These are phyloP conservation scores for Penicillium bovifimosum DNA, from an alignment of 495 filamentous ascomycete genomes.

Conservation along the genomic window DNA sequence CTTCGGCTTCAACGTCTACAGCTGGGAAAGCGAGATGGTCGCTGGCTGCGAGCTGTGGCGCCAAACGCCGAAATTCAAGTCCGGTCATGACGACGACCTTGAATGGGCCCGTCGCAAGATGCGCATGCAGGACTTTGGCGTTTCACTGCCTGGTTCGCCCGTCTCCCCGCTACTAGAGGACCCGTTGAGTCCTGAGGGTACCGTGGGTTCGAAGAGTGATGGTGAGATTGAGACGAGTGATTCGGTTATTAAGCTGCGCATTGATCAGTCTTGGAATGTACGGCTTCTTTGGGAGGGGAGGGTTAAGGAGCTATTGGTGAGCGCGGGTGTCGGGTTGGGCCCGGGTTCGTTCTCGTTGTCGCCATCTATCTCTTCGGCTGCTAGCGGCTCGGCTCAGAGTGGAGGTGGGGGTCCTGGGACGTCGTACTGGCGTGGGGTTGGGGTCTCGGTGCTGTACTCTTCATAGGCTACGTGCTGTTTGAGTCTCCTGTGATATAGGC, in stretches of 20 bases:
- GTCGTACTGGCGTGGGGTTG: constrained; percentile 56
- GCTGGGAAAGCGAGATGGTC: constrained; percentile 90
- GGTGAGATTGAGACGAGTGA: constrained; percentile 59
- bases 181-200: constrained; percentile 21
- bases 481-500: neutral
- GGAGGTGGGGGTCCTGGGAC: constrained; percentile 62
- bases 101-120: constrained; percentile 44
- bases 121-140: constrained; percentile 28
- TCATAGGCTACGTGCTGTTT: constrained; percentile 50
- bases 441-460: constrained; percentile 86
- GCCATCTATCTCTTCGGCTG: constrained; percentile 23
- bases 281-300: constrained; percentile 91
- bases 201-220: constrained; percentile 9
- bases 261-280: constrained; percentile 80
- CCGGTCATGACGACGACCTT: constrained; percentile 33
- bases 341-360: constrained; percentile 41
- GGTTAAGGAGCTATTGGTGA: constrained; percentile 88
- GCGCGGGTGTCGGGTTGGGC: constrained; percentile 71
- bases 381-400: constrained; percentile 47
- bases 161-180: constrained; percentile 18
- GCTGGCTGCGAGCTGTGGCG: constrained; percentile 89
- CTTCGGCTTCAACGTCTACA: constrained; percentile 97
- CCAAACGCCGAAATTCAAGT: constrained; percentile 38
- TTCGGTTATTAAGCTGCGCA: constrained; percentile 82
- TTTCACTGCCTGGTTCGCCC: constrained; percentile 18